Conservation (phyloP, 2,329 filamentous ascomycete species). For the Alternaria sp. region DNA sequence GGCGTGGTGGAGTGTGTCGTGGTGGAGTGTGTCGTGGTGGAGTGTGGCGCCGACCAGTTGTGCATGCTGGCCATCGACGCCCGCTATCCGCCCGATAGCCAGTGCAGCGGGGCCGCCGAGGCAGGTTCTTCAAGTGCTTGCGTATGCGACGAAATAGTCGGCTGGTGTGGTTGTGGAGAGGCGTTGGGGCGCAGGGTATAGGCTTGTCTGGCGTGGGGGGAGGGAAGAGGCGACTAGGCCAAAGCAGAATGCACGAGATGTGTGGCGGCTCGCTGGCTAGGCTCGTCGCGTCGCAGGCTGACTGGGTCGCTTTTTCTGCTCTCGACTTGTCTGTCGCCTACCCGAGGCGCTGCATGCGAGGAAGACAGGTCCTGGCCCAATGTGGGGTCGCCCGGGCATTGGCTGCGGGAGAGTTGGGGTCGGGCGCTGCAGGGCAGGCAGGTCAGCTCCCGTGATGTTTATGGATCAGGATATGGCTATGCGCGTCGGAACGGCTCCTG, state of each 20-base stretch:
- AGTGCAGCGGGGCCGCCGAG: constrained; percentile 22
- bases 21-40: constrained; percentile 27
- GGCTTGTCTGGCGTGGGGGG: constrained; percentile 20
- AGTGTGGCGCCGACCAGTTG: constrained; percentile 21
- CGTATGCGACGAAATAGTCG: constrained; percentile 13
- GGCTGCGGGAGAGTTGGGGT: constrained; percentile 17
- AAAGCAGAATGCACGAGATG: constrained; percentile 21
- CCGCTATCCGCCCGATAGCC: constrained; percentile 26
- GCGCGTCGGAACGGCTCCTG: constrained; percentile 7
- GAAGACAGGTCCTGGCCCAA: constrained; percentile 14
- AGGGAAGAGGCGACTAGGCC: constrained; percentile 17
- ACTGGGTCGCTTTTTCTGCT: constrained; percentile 2
- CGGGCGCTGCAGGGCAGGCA: constrained; percentile 24
- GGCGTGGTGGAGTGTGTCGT: constrained; percentile 25
- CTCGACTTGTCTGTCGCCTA: constrained; percentile 4
- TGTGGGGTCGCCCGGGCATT: constrained; percentile 26
- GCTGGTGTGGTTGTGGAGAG: constrained; percentile 15
- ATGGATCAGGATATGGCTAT: constrained; percentile 13
- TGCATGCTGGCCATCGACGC: constrained; percentile 42
- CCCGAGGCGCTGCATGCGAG: constrained; percentile 22
- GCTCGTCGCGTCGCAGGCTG: constrained; percentile 5
- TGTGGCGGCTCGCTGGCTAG: constrained; percentile 15
- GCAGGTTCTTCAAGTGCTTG: constrained; percentile 7
- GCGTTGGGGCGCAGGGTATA: constrained; percentile 27
- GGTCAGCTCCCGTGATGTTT: constrained; percentile 15